A percentile compares a stretch with the other conserved stretches of the same genome.
phyloP scores from a whole-genome alignment of 805 yeast species.

The Helenozyma rhizophorensis region DNA sequence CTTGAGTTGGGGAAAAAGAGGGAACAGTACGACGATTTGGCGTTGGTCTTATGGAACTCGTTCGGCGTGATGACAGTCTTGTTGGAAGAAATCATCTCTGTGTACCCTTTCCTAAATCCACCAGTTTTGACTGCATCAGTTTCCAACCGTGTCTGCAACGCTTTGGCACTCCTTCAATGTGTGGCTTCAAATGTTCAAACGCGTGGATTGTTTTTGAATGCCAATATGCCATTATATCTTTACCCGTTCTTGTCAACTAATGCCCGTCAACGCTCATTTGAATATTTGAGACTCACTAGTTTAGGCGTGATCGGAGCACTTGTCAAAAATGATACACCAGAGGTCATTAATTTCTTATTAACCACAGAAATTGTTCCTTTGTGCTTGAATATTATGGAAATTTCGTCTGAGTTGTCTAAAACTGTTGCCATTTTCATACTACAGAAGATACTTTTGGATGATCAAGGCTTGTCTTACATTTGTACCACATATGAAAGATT shows the following conservation, averaged over 20 bases:
- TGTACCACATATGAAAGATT: constrained; percentile 95
- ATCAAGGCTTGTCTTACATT: constrained; percentile 83
- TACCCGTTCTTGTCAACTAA: constrained; percentile 93
- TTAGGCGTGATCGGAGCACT: constrained; percentile 96
- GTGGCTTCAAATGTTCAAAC: constrained; percentile 95
- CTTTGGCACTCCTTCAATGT: constrained; percentile 89
- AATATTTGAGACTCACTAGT: constrained; percentile 86
- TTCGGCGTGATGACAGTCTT: constrained; percentile 94
- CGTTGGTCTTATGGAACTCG: constrained; percentile 90
- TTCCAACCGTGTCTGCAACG: constrained; percentile 92
- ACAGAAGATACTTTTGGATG: constrained; percentile 88
- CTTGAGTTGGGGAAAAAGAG: constrained; percentile 90
- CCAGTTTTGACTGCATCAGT: constrained; percentile 81
- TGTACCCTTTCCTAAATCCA: constrained; percentile 85
- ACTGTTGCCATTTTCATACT: constrained; percentile 96
- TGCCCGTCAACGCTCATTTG: constrained; percentile 89
- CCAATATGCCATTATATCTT: constrained; percentile 86
- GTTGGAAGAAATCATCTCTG: constrained; percentile 83
- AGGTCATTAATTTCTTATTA: constrained; percentile 83
- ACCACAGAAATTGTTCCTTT: constrained; percentile 97
- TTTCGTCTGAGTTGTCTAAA: constrained; percentile 87
- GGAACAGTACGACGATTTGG: constrained; percentile 91
- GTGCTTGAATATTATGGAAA: constrained; percentile 92
- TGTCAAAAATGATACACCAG: constrained; percentile 93
- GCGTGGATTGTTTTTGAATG: constrained; percentile 74